These are phyloP conservation scores for Apiotrichum veenhuisii DNA, from an alignment of 1,284 basidiomycete genomes.

Conservation along the genomic window DNA sequence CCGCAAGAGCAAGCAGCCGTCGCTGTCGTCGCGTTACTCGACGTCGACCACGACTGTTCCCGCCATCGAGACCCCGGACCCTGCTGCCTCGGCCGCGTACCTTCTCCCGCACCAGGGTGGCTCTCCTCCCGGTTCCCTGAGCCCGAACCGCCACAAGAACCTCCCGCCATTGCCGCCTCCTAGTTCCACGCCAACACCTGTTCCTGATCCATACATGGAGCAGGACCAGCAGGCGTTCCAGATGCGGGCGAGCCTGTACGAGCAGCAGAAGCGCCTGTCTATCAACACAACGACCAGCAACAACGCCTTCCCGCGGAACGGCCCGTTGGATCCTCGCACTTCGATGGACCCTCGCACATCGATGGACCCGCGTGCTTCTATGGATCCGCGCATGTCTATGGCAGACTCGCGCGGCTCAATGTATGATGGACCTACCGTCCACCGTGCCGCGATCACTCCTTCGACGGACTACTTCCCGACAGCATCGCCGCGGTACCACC, in stretches of 20 bases:
- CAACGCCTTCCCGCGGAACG: neutral
- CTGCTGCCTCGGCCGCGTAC: conserved; percentile 1
- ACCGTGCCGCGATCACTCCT: conserved; percentile 14
- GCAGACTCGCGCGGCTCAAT: neutral
- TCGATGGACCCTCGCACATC: neutral
- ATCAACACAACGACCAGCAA: neutral
- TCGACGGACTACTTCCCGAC: conserved; percentile 22
- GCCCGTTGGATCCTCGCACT: neutral
- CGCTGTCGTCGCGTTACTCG: conserved; percentile 18
- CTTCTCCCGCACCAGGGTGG: neutral
- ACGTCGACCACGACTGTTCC: conserved; percentile 14
- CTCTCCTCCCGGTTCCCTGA: neutral
- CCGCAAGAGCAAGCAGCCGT: conserved; percentile 18
- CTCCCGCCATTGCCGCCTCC: conserved; percentile 41
- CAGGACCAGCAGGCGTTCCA: conserved; percentile 7
- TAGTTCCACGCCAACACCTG: neutral
- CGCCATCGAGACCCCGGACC: conserved; percentile 16
- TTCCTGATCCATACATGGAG: conserved; percentile 3
- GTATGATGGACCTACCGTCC: conserved; percentile 9
- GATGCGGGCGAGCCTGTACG: conserved; percentile 13
- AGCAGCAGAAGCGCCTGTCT: conserved; percentile 19
- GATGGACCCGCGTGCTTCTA: neutral
- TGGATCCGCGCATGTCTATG: neutral
- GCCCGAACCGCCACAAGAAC: conserved; percentile 43
- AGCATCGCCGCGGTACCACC: conserved; percentile 18